Evolutionary conservation across 441 rosid genomes (phyloP).

Genomic region (Bocquillonia castaneifolia): DNA sequence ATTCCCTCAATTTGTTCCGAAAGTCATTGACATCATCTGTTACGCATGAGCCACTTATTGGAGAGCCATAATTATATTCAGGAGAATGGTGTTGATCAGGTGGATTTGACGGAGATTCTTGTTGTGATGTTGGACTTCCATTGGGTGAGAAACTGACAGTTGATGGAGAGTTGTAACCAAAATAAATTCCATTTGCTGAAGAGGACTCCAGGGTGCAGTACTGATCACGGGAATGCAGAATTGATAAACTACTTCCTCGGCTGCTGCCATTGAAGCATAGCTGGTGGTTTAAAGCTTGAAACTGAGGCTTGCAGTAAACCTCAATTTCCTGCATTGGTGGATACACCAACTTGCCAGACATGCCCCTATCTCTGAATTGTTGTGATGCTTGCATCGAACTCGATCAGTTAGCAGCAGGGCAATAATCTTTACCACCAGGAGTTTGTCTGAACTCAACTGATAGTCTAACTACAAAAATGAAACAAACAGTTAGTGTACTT

Average conservation of each 20-base stretch:
- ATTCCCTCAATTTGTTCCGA: conserved; percentile 63
- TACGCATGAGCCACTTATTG: conserved; percentile 59
- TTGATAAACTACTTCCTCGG: conserved; percentile 29
- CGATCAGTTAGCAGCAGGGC: conserved; percentile 8
- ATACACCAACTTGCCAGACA: conserved; percentile 38
- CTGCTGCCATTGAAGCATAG: conserved; percentile 25
- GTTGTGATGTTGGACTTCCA: conserved; percentile 48
- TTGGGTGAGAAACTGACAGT: conserved; percentile 39
- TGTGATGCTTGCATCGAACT: conserved; percentile 35
- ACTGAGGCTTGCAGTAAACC: conserved; percentile 38
- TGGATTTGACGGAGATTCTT: conserved; percentile 39
- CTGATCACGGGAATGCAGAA: conserved; percentile 35
- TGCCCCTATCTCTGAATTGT: conserved; percentile 30
- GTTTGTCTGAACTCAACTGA: background rate
- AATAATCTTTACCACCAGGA: background rate
- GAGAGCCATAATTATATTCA: conserved; percentile 46
- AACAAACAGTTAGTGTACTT: conserved; percentile 5
- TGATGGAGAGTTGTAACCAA: conserved; percentile 38
- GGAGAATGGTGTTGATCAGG: conserved; percentile 42
- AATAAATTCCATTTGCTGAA: conserved; percentile 35
- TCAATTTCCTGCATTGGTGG: conserved; percentile 39
- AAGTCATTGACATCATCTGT: conserved; percentile 62
- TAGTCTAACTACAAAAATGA: background rate
- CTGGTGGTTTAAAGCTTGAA: conserved; percentile 33
- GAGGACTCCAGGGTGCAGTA: conserved; percentile 67